These are phyloP conservation scores for Immersiella caudata DNA, from an alignment of 495 filamentous ascomycete genomes.

Conservation along the genomic window DNA sequence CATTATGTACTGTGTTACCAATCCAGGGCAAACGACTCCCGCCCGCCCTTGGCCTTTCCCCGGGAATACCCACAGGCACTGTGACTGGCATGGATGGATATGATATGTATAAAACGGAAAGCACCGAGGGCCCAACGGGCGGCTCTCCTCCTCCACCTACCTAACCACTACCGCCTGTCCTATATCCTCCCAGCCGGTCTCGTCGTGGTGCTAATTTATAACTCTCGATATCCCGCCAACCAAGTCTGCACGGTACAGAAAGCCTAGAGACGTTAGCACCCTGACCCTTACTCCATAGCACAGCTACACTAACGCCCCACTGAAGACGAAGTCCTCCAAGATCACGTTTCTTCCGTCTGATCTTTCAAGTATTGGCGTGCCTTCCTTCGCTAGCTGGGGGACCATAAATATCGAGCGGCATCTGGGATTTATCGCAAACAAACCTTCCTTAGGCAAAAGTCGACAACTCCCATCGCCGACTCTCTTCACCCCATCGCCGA, in stretches of 20 bases:
- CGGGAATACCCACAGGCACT: constrained; percentile 27
- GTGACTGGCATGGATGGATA: no score
- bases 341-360: constrained; percentile 20
- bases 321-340: constrained; percentile 22
- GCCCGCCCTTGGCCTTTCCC: constrained; percentile 21
- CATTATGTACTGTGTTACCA: constrained; percentile 21
- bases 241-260: constrained; percentile 29
- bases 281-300: constrained; percentile 35
- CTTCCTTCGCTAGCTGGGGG: not conserved
- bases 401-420: constrained; percentile 12
- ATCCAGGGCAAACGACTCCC: constrained; percentile 17
- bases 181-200: constrained; percentile 17
- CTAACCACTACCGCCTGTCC: not conserved
- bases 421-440: constrained; percentile 29
- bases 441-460: constrained; percentile 33
- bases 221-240: constrained; percentile 29
- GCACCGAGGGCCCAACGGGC: constrained; percentile 24
- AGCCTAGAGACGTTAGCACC: constrained; percentile 25
- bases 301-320: constrained; percentile 33
- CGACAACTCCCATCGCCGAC: constrained; percentile 21
- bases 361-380: constrained; percentile 27
- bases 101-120: constrained; percentile 32
- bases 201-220: constrained; percentile 24
- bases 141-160: constrained; percentile 17
- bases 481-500: no score